phyloP scores from a whole-genome alignment of 1,284 basidiomycete species.

The Boletus sp. region DNA sequence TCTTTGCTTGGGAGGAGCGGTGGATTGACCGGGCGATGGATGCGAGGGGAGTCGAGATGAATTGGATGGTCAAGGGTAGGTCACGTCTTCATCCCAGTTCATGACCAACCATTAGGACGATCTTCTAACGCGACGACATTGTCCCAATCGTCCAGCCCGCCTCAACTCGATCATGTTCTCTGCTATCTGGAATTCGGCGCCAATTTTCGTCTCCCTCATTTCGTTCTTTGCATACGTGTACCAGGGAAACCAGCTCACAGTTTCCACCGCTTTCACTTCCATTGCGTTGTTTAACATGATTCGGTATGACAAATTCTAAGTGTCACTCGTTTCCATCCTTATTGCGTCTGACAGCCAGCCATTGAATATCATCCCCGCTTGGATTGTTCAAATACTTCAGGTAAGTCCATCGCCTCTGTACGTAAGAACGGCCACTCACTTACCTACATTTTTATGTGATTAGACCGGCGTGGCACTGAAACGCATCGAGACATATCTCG shows the following conservation, averaged over 20 bases:
- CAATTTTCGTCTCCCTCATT: conserved; percentile 65
- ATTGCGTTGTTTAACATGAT: conserved; percentile 73
- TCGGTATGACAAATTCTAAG: conserved; percentile 35
- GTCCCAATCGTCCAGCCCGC: conserved; percentile 41
- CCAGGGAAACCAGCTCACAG: conserved; percentile 61
- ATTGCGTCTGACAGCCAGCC: conserved; percentile 43
- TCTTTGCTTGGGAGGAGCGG: conserved; percentile 78
- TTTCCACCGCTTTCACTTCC: conserved; percentile 71
- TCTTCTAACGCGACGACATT: background rate
- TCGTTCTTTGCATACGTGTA: conserved; percentile 63
- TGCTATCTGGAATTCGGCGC: conserved; percentile 60
- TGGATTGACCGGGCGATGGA: conserved; percentile 65
- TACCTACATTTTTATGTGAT: background rate
- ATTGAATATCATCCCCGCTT: conserved; percentile 65
- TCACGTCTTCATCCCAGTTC: background rate
- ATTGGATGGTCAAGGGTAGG: conserved; percentile 67
- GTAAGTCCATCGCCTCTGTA: conserved; percentile 3
- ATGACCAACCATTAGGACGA: background rate
- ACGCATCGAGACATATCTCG: conserved; percentile 77
- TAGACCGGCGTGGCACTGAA: conserved; percentile 73
- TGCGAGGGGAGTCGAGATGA: conserved; percentile 57
- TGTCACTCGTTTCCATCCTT: background rate
- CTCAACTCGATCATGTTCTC: conserved; percentile 64
- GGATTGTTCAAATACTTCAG: conserved; percentile 46
- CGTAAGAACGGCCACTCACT: background rate